Conservation (phyloP, 352 stramenopile species). For the Globisporangium takayamanum region DNA sequence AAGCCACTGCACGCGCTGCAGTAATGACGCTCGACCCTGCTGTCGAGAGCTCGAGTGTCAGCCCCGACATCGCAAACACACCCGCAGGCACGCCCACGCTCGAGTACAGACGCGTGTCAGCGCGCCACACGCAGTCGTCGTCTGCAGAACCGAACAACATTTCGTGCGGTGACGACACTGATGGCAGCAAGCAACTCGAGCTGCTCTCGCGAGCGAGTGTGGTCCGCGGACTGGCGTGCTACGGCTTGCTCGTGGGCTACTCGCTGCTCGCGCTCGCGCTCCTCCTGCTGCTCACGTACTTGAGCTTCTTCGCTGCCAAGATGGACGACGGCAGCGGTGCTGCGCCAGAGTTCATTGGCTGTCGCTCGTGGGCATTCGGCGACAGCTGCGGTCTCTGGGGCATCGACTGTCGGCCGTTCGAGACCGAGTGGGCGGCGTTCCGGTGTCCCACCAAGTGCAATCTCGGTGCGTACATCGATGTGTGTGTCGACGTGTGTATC, state of each 20-base stretch:
- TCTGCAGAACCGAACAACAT: neutral
- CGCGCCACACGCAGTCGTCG: neutral
- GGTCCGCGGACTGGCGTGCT: constrained; percentile 14
- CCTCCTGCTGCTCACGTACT: constrained; percentile 55
- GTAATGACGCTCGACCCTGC: too few species aligned
- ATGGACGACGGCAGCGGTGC: constrained; percentile 35
- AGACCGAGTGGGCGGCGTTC: constrained; percentile 54
- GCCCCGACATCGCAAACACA: neutral
- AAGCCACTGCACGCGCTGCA: too few species aligned
- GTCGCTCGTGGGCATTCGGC: constrained; percentile 58
- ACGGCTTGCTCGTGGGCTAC: constrained; percentile 44
- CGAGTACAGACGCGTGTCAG: constrained; percentile 4
- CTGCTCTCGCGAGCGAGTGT: constrained; percentile 4
- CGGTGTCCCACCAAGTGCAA: constrained; percentile 64
- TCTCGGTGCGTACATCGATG: constrained; percentile 24
- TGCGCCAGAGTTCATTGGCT: constrained; percentile 53
- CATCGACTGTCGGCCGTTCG: constrained; percentile 53
- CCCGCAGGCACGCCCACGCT: constrained; percentile 3
- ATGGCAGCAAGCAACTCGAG: constrained; percentile 11
- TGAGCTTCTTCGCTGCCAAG: constrained; percentile 68
- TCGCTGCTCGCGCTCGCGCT: constrained; percentile 28
- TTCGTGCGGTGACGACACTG: constrained; percentile 9
- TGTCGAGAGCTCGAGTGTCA: too few species aligned
- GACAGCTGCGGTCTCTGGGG: constrained; percentile 56
- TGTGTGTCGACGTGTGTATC: neutral